Evolutionary conservation across 2,329 filamentous ascomycete genomes (phyloP), one percentile per base, ranked within the genome.

Genomic region (Emmonsiellopsis sp.): DNA sequence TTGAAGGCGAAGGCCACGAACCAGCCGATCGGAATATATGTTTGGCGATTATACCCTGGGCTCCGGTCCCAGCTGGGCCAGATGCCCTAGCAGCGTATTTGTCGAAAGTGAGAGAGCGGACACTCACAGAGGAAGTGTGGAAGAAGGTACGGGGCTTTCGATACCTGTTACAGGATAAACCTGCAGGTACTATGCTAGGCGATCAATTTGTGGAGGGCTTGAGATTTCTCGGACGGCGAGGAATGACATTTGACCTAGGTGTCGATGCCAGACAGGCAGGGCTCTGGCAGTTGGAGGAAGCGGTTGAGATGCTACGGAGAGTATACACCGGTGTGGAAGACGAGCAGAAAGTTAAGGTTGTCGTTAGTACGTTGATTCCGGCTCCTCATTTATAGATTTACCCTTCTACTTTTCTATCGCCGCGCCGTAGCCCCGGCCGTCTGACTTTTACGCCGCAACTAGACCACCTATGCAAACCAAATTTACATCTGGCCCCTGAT

Each of bases 401-500:
- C 49, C 11, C 5, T 43, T 31, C 39, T 39, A 3, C 21, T 5
- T 5, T 27, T 27, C 3, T 27, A 27, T 27, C 3, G 21, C 21
- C 14, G 39, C 39, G 39, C 14, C 39, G 11, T 42, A 42, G 11
- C 39, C 39, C 11, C 3, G 14, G 11, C 39, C 39, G 3, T 42
- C 21, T 27, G 21, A 27, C 21, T 14, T 33, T 34, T 34, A 34
- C 50, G 40, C 49, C 37, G 44, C 33, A 42, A 33, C 45, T 58
- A 91, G 87, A 95, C 69, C 90, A 96, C 71, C 79, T 95, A 60
- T 91, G 88, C 78, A 95, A 95, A 71, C 90, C 90, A 1, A 83
- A 92, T 67, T 74, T 94, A 32, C 77, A 77, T 34, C 76, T 87
- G 11, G 51, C 59, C 61, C 75, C 78, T 71, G 84, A 77, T 73